Evolutionary conservation across 2,329 filamentous ascomycete genomes (phyloP).

Genomic region (Penicillium occitanis): DNA sequence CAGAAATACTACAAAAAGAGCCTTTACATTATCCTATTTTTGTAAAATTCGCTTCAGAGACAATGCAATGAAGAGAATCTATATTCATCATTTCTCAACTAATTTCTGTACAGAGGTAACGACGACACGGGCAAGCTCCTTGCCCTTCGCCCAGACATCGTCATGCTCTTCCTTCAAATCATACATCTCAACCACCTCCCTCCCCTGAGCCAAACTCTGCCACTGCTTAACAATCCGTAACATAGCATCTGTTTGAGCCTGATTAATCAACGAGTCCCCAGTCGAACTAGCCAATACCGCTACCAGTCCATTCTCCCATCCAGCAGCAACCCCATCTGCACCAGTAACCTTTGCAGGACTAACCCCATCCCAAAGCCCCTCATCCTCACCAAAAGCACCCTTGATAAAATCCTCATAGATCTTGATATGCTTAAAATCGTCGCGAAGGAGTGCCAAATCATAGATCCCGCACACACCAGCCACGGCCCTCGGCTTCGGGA

Average conservation of each 20-base stretch:
- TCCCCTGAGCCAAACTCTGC: conserved; percentile 47
- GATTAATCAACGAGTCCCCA: conserved; percentile 45
- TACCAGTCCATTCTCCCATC: conserved; percentile 37
- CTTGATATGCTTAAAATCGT: conserved; percentile 32
- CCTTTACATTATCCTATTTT: neutral
- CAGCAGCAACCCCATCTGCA: conserved; percentile 32
- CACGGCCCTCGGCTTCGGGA: conserved; percentile 38
- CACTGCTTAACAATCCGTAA: conserved; percentile 52
- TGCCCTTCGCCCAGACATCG: conserved; percentile 43
- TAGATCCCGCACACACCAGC: conserved; percentile 49
- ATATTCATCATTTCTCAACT: neutral
- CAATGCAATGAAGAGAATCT: neutral
- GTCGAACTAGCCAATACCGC: conserved; percentile 43
- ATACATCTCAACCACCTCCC: conserved; percentile 39
- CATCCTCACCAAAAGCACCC: conserved; percentile 44
- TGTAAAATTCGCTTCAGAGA: neutral
- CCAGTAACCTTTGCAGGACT: conserved; percentile 40
- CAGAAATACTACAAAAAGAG: conserved; percentile 4
- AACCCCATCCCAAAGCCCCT: conserved; percentile 39
- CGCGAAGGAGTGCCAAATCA: conserved; percentile 40
- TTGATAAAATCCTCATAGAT: conserved; percentile 43
- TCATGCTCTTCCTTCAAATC: conserved; percentile 43
- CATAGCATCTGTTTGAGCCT: conserved; percentile 44
- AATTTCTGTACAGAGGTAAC: conserved; percentile 33
- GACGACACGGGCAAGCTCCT: conserved; percentile 42